Evolutionary conservation across 495 filamentous ascomycete genomes (phyloP).

Genomic region (Glarea lozoyensis): DNA sequence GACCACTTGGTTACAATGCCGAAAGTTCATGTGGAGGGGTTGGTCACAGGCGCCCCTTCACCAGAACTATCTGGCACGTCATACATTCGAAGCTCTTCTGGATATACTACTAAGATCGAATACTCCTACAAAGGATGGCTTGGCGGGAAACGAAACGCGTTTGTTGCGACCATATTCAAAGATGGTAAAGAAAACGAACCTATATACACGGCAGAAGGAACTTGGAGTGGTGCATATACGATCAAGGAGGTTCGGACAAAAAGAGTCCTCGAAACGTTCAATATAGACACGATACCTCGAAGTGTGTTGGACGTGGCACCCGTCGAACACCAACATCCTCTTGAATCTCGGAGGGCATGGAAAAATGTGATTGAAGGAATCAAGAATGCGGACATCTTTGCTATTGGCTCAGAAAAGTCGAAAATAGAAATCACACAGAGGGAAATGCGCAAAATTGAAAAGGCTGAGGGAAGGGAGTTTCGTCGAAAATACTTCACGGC

Average conservation of each 20-base stretch:
- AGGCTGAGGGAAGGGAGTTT: constrained; percentile 70
- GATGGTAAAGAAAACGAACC: constrained; percentile 50
- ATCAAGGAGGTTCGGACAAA: constrained; percentile 65
- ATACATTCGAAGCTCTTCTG: constrained; percentile 76
- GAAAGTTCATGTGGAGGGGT: constrained; percentile 83
- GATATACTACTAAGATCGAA: constrained; percentile 86
- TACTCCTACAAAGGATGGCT: constrained; percentile 92
- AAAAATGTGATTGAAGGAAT: constrained; percentile 73
- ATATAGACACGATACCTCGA: constrained; percentile 49
- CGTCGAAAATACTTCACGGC: constrained; percentile 72
- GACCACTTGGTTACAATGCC: constrained; percentile 88
- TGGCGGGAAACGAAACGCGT: constrained; percentile 89
- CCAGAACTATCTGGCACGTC: constrained; percentile 79
- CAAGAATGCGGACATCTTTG: constrained; percentile 71
- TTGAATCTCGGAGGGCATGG: constrained; percentile 89
- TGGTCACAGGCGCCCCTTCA: constrained; percentile 85
- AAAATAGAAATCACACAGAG: constrained; percentile 90
- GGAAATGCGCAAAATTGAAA: constrained; percentile 72
- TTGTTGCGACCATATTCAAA: constrained; percentile 62
- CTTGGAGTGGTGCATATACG: constrained; percentile 81
- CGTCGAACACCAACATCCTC: constrained; percentile 71
- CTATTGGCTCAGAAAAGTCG: constrained; percentile 65
- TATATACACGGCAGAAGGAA: constrained; percentile 77
- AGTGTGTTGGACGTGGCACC: constrained; percentile 66
- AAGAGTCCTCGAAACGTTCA: constrained; percentile 56